These are phyloP conservation scores for Cucurbita moschata DNA, from an alignment of 306 rosid genomes.

Conservation along the genomic window DNA sequence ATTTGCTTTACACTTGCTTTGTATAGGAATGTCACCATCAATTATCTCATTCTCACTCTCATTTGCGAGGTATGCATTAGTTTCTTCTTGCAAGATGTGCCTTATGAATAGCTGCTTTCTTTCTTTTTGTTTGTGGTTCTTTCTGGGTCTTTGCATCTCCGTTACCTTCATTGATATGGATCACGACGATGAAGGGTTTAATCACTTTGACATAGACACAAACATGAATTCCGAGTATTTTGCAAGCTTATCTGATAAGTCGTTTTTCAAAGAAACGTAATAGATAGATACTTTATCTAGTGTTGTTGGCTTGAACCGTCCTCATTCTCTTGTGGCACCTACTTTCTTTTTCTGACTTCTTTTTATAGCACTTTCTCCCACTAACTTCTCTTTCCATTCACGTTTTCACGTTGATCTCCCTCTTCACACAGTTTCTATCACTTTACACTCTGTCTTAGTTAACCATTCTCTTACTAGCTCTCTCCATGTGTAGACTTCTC, in stretches of 20 bases:
- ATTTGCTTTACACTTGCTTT: conserved; percentile 84
- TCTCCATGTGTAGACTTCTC: not conserved
- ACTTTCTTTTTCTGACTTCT: not conserved
- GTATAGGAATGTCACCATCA: conserved; percentile 77
- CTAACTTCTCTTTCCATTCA: not conserved
- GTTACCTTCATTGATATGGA: not conserved
- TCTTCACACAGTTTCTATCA: not conserved
- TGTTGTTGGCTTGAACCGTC: not conserved
- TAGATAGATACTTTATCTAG: not conserved
- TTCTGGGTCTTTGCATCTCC: not conserved
- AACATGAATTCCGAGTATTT: not conserved
- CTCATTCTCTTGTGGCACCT: not conserved
- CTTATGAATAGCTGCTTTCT: not conserved
- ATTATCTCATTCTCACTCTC: conserved; percentile 93
- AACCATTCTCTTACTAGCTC: not conserved
- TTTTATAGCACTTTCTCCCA: not conserved
- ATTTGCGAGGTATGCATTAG: conserved; percentile 59
- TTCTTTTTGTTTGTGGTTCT: not conserved
- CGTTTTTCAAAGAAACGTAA: not conserved
- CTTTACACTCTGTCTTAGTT: not conserved
- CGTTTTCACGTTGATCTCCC: not conserved
- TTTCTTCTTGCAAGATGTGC: not conserved
- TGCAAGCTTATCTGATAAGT: not conserved
- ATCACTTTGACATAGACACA: not conserved
- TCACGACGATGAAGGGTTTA: not conserved